Conservation (phyloP, 2,329 filamentous ascomycete species). For the Tolypocladium ophioglossoides region DNA sequence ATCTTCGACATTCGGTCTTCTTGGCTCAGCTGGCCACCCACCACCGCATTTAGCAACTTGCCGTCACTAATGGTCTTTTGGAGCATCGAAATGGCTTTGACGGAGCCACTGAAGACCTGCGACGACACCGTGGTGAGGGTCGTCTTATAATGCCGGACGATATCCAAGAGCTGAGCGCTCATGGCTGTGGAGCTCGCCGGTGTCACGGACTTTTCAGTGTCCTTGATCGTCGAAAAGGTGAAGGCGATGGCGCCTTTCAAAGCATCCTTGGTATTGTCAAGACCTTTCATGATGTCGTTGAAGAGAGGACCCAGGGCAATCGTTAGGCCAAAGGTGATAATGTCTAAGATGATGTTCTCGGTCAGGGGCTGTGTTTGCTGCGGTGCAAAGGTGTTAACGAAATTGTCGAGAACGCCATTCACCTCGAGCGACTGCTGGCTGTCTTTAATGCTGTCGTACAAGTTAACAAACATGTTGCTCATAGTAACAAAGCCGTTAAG, state of each 20-base stretch:
- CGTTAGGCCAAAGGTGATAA: neutral
- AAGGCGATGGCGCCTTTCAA: neutral
- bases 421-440: neutral
- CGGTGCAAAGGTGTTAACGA: neutral
- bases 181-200: neutral
- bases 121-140: neutral
- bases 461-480: neutral
- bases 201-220: neutral
- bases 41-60: neutral
- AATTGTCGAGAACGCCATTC: neutral
- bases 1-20: neutral
- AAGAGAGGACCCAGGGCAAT: neutral
- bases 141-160: neutral
- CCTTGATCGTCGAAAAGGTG: neutral
- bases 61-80: neutral
- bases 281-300: neutral
- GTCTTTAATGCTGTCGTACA: neutral
- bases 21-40: neutral
- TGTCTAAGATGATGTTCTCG: neutral
- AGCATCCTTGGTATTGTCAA: neutral
- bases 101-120: neutral
- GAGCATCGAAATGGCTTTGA: neutral
- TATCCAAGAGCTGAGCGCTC: neutral
- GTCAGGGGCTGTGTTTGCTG: rapidly evolving
- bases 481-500: neutral